phyloP scores from a whole-genome alignment of 805 yeast genomes.

The Saccharomyces eubayanus region DNA sequence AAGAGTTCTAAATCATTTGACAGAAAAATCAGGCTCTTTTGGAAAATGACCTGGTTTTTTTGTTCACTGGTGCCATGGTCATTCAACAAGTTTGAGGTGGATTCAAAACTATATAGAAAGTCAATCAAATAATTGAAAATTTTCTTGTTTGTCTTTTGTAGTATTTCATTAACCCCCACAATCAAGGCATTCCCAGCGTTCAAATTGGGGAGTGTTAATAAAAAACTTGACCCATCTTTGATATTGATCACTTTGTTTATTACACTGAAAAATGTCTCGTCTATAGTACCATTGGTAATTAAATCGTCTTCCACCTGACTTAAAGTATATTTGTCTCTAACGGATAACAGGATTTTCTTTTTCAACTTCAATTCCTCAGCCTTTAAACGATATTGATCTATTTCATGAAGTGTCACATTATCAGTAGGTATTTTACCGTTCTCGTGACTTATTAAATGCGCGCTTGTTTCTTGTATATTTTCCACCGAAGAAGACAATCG shows the following conservation, averaged over 20 bases:
- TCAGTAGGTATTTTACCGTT: constrained; percentile 19
- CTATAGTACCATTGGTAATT: constrained; percentile 36
- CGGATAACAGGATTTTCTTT: constrained; percentile 42
- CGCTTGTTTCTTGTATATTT: constrained; percentile 14
- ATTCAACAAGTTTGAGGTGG: constrained; percentile 12
- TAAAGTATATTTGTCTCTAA: constrained; percentile 57
- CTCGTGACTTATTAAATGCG: constrained; percentile 16
- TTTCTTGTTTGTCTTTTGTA: constrained; percentile 48
- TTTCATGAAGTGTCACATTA: constrained; percentile 5
- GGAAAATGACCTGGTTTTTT: constrained; percentile 21
- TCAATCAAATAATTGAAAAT: constrained; percentile 38
- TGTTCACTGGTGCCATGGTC: constrained; percentile 10
- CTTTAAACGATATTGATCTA: constrained; percentile 13
- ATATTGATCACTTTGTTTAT: constrained; percentile 56
- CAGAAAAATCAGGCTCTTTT: constrained; percentile 29
- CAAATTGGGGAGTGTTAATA: constrained; percentile 63
- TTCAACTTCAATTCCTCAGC: constrained; percentile 32
- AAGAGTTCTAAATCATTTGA: constrained; percentile 43
- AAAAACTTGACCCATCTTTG: constrained; percentile 56
- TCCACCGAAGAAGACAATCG: constrained; percentile 23
- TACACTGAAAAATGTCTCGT: constrained; percentile 49
- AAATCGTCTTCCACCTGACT: constrained; percentile 63
- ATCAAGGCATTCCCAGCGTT: constrained; percentile 58
- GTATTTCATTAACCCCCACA: constrained; percentile 43
- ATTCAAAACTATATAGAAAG: constrained; percentile 26